These are phyloP conservation scores for Scenedesmus sp. DNA, from an alignment of 163 green algal species.

Conservation along the genomic window DNA sequence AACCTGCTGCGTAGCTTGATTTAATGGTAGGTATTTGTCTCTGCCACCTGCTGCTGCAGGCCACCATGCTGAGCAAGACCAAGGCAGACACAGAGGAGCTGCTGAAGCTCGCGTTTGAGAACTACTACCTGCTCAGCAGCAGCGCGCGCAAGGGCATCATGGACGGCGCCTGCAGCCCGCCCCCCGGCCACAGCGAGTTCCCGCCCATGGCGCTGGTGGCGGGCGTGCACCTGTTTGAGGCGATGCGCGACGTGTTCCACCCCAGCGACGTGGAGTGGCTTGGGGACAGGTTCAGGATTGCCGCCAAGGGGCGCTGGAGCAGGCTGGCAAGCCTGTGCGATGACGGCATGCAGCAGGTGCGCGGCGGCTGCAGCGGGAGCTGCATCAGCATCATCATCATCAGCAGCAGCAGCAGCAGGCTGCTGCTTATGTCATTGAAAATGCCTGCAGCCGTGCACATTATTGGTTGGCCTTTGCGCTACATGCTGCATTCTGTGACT, in stretches of 20 bases:
- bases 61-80: conserved; percentile 67
- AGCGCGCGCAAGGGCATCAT: conserved; percentile 54
- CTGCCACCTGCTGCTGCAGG: conserved; percentile 36
- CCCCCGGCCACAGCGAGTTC: conserved; percentile 47
- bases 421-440: not conserved
- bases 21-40: not conserved
- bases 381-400: not conserved
- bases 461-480: not conserved
- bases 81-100: conserved; percentile 67
- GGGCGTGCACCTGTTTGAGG: conserved; percentile 69
- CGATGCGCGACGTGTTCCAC: conserved; percentile 67
- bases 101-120: conserved; percentile 77
- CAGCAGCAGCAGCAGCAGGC: not conserved
- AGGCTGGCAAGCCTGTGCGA: conserved; percentile 68
- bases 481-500: not conserved
- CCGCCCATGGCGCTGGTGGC: conserved; percentile 69
- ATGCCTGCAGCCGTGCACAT: not conserved
- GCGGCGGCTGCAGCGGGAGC: not conserved
- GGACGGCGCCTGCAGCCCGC: conserved; percentile 41
- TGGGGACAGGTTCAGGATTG: conserved; percentile 71
- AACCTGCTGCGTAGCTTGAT: not conserved
- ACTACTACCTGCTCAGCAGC: conserved; percentile 76
- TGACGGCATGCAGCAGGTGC: conserved; percentile 49
- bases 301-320: conserved; percentile 77
- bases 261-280: conserved; percentile 72